These are phyloP conservation scores for Pulveroboletus sp. DNA, from an alignment of 768 basidiomycete genomes.

Conservation along the genomic window DNA sequence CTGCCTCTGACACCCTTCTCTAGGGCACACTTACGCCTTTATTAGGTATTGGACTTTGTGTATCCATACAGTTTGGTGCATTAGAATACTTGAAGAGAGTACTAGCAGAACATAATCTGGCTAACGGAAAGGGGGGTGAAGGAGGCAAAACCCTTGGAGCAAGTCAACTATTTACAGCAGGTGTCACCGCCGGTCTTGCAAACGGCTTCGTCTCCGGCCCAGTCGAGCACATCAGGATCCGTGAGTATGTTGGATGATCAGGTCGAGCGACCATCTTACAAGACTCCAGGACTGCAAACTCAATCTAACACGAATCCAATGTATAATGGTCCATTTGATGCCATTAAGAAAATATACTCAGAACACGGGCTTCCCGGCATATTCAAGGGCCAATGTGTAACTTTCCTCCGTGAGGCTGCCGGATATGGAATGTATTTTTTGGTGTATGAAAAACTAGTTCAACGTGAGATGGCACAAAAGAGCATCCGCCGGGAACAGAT, in stretches of 20 bases:
- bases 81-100: conserved; percentile 81
- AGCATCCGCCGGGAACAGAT: conserved; percentile 74
- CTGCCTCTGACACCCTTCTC: conserved; percentile 2
- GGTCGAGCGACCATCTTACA: not conserved
- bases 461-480: conserved; percentile 74
- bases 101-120: conserved; percentile 61
- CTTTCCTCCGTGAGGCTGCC: conserved; percentile 74
- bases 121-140: conserved; percentile 55
- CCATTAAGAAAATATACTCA: conserved; percentile 76
- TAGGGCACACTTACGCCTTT: conserved; percentile 90
- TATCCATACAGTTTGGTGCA: conserved; percentile 93
- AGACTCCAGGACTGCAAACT: conserved; percentile 73
- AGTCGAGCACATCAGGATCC: conserved; percentile 94
- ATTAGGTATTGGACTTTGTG: conserved; percentile 88
- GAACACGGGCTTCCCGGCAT: conserved; percentile 77
- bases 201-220: conserved; percentile 94
- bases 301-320: conserved; percentile 73
- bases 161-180: conserved; percentile 68
- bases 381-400: conserved; percentile 90
- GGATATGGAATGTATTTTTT: conserved; percentile 90
- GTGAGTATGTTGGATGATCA: conserved; percentile 11
- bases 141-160: conserved; percentile 57
- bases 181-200: conserved; percentile 81
- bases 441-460: conserved; percentile 88
- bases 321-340: conserved; percentile 84